These are phyloP conservation scores for Didymella keratinophila DNA, from an alignment of 2,329 filamentous ascomycete species.

Conservation along the genomic window DNA sequence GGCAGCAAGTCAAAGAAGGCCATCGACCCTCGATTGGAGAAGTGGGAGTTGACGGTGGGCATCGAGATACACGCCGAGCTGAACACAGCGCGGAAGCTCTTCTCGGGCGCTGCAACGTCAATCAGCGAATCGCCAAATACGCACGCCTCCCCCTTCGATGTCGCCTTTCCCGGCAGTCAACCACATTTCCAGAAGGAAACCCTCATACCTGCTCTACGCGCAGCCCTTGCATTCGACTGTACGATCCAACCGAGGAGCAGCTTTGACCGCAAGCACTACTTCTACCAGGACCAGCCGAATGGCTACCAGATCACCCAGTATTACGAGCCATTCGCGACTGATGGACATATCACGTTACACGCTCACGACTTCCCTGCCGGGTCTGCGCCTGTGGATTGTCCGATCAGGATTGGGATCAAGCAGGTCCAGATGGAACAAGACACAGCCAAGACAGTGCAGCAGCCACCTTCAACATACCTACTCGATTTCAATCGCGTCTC, in stretches of 20 bases:
- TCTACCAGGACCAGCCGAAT: slow-evolving; percentile 96
- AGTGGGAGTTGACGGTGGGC: slow-evolving; percentile 94
- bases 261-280: slow-evolving; percentile 98
- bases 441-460: slow-evolving; percentile 89
- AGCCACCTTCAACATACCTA: slow-evolving; percentile 75
- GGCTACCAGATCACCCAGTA: slow-evolving; percentile 99
- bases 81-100: slow-evolving; percentile 87
- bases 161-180: slow-evolving; percentile 87
- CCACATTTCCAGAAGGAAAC: slow-evolving; percentile 84
- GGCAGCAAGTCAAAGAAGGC: slow-evolving; percentile 21
- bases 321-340: slow-evolving; percentile 74
- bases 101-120: slow-evolving; percentile 68
- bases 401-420: slow-evolving; percentile 81
- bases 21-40: slow-evolving; percentile 49
- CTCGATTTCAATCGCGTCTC: slow-evolving; percentile 95
- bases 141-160: slow-evolving; percentile 88
- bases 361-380: slow-evolving; percentile 70
- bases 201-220: slow-evolving; percentile 87
- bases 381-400: slow-evolving; percentile 75
- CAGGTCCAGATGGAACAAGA: slow-evolving; percentile 98
- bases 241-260: slow-evolving; percentile 76
- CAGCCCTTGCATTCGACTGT: slow-evolving; percentile 84
- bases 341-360: slow-evolving; percentile 75
- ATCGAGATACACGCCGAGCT: slow-evolving; percentile 98
- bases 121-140: slow-evolving; percentile 75